Evolutionary conservation across 2,329 filamentous ascomycete genomes (phyloP).

Genomic region (Calonectria henricotiae): DNA sequence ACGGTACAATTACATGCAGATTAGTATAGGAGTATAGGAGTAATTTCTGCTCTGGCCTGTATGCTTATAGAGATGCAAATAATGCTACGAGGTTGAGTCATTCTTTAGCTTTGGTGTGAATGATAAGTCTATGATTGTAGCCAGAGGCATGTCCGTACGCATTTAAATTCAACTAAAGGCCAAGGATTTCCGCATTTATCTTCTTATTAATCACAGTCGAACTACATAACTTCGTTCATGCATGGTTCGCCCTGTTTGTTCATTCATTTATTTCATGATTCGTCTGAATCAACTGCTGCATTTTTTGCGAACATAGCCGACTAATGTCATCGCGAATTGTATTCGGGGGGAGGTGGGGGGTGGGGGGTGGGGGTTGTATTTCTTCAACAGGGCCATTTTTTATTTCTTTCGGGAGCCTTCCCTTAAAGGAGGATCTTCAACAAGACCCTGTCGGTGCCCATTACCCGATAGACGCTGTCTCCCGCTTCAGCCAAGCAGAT

Average conservation of each 20-base stretch:
- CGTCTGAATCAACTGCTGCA: too few relatives aligned
- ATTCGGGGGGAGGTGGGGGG: background rate
- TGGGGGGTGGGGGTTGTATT: too few relatives aligned
- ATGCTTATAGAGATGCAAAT: background rate
- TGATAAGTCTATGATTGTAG: background rate
- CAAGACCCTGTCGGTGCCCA: background rate
- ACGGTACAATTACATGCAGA: too few relatives aligned
- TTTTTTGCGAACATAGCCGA: too few relatives aligned
- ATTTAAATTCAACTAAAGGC: background rate
- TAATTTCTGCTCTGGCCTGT: background rate
- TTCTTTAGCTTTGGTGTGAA: background rate
- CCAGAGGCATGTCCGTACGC: too few relatives aligned
- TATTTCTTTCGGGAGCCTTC: background rate
- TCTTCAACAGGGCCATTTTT: background rate
- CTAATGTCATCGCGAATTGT: background rate
- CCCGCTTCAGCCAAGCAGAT: conserved; percentile 86
- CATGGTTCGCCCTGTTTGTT: background rate
- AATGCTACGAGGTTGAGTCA: background rate
- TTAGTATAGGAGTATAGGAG: background rate
- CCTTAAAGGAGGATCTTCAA: background rate
- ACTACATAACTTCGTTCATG: background rate
- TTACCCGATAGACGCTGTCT: conserved; percentile 78
- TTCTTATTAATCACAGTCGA: background rate
- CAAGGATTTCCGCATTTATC: background rate
- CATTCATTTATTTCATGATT: background rate